Conservation (phyloP, 148 eudicot genomes). For the Arctostaphylos glauca region DNA sequence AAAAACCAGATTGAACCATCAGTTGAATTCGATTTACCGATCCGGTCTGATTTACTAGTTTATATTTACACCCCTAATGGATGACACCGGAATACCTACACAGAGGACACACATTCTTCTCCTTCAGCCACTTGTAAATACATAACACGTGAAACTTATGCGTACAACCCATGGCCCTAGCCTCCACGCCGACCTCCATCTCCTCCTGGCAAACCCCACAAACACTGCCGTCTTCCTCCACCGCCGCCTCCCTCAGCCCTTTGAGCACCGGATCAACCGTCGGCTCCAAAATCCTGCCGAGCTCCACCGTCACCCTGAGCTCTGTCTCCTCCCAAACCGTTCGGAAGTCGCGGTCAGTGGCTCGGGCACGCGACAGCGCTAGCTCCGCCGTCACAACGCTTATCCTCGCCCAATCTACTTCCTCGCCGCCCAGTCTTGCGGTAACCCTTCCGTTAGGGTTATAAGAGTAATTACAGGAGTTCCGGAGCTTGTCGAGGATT, state of each 20-base stretch:
- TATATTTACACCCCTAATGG: too few relatives aligned
- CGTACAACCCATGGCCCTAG: not conserved
- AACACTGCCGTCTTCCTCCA: not conserved
- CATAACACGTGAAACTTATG: slow-evolving; percentile 4
- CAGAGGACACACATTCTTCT: not conserved
- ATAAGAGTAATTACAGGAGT: not conserved
- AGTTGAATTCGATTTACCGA: too few relatives aligned
- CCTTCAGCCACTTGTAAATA: slow-evolving; percentile 7
- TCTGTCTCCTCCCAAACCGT: not conserved
- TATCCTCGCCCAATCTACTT: not conserved
- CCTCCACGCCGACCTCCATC: not conserved
- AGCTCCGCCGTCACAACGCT: not conserved
- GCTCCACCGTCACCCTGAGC: not conserved
- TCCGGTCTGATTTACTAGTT: too few relatives aligned
- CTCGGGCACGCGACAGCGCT: not conserved
- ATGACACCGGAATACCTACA: not conserved
- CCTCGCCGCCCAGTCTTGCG: not conserved
- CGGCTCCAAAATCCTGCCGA: not conserved
- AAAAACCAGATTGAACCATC: too few relatives aligned
- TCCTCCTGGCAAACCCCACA: slow-evolving; percentile 16
- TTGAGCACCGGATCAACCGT: not conserved
- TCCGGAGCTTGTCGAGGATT: not conserved
- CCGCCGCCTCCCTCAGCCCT: not conserved
- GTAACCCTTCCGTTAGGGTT: not conserved
- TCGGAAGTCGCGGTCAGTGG: not conserved